Base-by-base conservation (phyloP, 139 green algal genomes). In the Chlorella sp. region DNA sequence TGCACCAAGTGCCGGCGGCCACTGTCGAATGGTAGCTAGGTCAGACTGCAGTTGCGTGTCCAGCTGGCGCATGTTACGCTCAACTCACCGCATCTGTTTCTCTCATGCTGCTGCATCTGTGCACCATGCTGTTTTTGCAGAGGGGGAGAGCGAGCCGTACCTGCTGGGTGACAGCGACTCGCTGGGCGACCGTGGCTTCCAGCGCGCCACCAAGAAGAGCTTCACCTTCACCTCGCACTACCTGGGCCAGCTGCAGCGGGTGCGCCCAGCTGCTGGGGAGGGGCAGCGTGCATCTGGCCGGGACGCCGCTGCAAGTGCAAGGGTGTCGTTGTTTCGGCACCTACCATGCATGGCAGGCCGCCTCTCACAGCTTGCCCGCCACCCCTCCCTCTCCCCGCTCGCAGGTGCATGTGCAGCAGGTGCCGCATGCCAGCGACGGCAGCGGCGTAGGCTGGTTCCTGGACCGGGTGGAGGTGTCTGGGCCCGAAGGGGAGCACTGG, bases 401-500 rank as follows among this genome's bases (percentile, higher is more conserved):
- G 36, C 78, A 83, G 78, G 78, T 83, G 62, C 78, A 83, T 39
- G 79, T 87, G 65, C 80, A 84, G 70, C 86, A 87, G 79, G 72
- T 86, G 74, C 64, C 76, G 56, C 30, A 55, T 20, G 51, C 51
- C 34, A 86, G 73, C n/a, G 89, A 89, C 63, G 80, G 76, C 36
- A 23, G 21, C 17, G 92, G 92, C 5, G 79, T 80, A 2, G 94
- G 93, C 28, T 97, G 95, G 95, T 95, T 89, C 76, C 87, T 97
- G 25, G 89, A 96, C n/a, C 60, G 76, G 20, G 80, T 92, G 3
- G 81, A 92, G 71, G 88, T 96, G 23, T 70, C 81, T 5, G 88
- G 89, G 2, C 89, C 90, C 0, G 85, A 89, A 11, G 91, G 89
- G 0, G 76, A 92, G 41, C 55, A 73, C 9, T 92, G 88, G 47